Evolutionary conservation across 1,284 basidiomycete species (phyloP).

Genomic region (Golubevia pallescens): DNA sequence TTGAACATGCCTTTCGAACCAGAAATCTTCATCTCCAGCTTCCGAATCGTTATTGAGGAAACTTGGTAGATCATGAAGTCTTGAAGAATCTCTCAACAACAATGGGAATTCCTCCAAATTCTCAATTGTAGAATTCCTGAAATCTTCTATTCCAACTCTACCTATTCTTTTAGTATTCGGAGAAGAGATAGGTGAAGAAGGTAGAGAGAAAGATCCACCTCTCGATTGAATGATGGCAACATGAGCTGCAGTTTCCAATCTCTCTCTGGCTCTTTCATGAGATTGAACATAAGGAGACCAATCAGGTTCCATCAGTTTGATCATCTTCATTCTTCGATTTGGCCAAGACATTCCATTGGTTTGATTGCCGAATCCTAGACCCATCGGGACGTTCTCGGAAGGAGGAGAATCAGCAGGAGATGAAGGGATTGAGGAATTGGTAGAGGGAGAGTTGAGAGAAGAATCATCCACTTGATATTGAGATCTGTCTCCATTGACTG

Average conservation of each 20-base stretch:
- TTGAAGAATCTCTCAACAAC: too few relatives aligned
- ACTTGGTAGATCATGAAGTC: too few relatives aligned
- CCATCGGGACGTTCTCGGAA: not conserved
- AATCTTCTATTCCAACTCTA: too few relatives aligned
- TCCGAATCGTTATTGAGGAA: not conserved
- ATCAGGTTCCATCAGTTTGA: constrained; percentile 49
- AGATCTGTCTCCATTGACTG: not conserved
- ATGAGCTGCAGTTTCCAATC: constrained; percentile 29
- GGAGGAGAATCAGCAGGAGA: not conserved
- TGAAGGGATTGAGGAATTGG: not conserved
- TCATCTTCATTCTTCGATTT: constrained; percentile 4
- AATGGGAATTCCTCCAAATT: too few relatives aligned
- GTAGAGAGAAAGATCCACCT: too few relatives aligned
- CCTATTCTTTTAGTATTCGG: too few relatives aligned
- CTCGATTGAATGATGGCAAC: too few relatives aligned
- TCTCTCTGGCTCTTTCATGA: constrained; percentile 48
- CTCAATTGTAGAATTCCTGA: too few relatives aligned
- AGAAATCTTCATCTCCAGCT: constrained; percentile 28
- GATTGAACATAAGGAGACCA: constrained; percentile 39
- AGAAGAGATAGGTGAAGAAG: too few relatives aligned
- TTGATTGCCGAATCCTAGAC: not conserved
- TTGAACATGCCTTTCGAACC: constrained; percentile 57
- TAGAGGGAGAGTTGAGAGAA: not conserved
- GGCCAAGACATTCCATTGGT: not conserved
- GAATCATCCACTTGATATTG: not conserved